A percentile compares a stretch with the other conserved stretches of the same genome.
phyloP scores from a whole-genome alignment of 1,284 basidiomycete genomes.

The Malassezia globosa region DNA sequence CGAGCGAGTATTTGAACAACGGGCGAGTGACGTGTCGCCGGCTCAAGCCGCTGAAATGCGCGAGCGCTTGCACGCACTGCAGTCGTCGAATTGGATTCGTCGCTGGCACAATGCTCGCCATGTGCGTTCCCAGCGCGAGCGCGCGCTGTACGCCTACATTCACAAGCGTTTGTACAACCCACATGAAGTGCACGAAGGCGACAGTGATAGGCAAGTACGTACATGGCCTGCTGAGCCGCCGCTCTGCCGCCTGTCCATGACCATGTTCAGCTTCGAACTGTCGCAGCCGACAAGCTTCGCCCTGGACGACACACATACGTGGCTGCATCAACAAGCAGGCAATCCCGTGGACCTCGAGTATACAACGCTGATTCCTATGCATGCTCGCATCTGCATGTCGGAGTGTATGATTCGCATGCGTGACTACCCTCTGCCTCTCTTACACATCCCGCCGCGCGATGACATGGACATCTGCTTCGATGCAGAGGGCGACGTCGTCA shows the following conservation, averaged over 20 bases:
- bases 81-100: slow-evolving; percentile 66
- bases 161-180: slow-evolving; percentile 17
- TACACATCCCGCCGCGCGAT: slow-evolving; percentile 48
- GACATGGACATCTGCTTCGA: slow-evolving; percentile 51
- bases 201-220: slow-evolving; percentile 51
- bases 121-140: slow-evolving; percentile 51
- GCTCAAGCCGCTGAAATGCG: slow-evolving; percentile 51
- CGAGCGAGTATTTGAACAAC: slow-evolving; percentile 60
- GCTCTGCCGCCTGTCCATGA: slow-evolving; percentile 61
- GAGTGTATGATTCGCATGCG: slow-evolving; percentile 61
- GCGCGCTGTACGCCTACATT: slow-evolving; percentile 42
- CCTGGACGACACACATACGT: slow-evolving; percentile 55
- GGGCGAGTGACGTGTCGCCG: not conserved
- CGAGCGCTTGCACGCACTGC: slow-evolving; percentile 60
- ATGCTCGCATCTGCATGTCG: slow-evolving; percentile 61
- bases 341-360: slow-evolving; percentile 63
- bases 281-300: slow-evolving; percentile 57
- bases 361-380: slow-evolving; percentile 71
- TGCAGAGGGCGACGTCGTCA: slow-evolving; percentile 69
- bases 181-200: slow-evolving; percentile 18
- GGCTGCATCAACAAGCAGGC: slow-evolving; percentile 63
- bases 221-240: slow-evolving; percentile 56
- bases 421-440: slow-evolving; percentile 57
- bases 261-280: slow-evolving; percentile 56
- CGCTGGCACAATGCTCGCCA: slow-evolving; percentile 32